These are phyloP conservation scores for Pyrus pyrifolia DNA, from an alignment of 306 rosid genomes.

Conservation along the genomic window DNA sequence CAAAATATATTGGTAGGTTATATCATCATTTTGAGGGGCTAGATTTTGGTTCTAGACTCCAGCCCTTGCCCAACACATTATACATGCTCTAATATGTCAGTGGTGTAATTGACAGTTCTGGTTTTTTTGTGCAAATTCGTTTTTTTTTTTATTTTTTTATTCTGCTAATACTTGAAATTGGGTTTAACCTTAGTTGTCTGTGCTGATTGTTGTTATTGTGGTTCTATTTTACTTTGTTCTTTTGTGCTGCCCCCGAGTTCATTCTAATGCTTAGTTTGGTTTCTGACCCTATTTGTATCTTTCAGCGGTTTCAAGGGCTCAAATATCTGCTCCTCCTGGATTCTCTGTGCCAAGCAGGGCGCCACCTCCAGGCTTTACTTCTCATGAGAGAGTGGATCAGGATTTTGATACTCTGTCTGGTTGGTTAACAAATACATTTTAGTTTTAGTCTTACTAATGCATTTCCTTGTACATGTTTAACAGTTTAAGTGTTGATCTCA, in stretches of 20 bases:
- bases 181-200: not conserved
- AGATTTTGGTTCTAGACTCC: too few species aligned
- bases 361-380: constrained; percentile 84
- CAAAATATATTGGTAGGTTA: too few species aligned
- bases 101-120: not conserved
- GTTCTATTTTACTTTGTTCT: not conserved
- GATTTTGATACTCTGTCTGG: constrained; percentile 61
- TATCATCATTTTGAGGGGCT: too few species aligned
- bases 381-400: constrained; percentile 66
- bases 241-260: not conserved
- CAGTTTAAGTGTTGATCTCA: not conserved
- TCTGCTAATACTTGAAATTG: not conserved
- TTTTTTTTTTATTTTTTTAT: too few species aligned
- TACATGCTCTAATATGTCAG: too few species aligned
- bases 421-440: constrained; percentile 21
- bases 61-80: too few species aligned
- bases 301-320: constrained; percentile 67
- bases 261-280: not conserved
- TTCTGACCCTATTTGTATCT: not conserved
- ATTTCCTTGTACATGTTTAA: not conserved
- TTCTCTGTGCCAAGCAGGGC: constrained; percentile 70
- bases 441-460: not conserved
- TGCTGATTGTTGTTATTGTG: not conserved
- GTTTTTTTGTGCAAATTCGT: not conserved
- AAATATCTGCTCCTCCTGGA: constrained; percentile 81